A percentile compares a stretch with the other conserved stretches of the same genome.
phyloP scores from a whole-genome alignment of 2,329 filamentous ascomycete species.

The Fusarium sp. region DNA sequence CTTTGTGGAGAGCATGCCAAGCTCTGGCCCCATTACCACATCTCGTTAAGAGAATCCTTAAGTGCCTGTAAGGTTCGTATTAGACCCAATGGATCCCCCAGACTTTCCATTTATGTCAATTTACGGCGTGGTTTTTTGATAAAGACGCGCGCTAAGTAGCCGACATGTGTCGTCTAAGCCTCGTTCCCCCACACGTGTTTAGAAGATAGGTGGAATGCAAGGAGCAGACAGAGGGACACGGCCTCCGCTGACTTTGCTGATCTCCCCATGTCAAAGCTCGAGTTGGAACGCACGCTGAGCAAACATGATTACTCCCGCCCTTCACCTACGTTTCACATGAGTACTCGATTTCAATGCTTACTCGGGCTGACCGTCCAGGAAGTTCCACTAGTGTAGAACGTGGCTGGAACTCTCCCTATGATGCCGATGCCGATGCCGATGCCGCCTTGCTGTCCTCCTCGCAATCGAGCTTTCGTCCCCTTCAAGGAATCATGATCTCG shows the following conservation, averaged over 20 bases:
- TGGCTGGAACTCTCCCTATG: constrained; percentile 17
- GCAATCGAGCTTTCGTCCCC: constrained; percentile 11
- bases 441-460: constrained; percentile 38
- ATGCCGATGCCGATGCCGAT: constrained; percentile 7
- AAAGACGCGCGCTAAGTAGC: background rate
- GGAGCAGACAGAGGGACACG: background rate
- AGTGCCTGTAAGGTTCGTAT: background rate
- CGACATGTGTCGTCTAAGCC: background rate
- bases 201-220: background rate
- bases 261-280: background rate
- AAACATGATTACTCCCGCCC: constrained; percentile 2
- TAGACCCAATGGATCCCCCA: background rate
- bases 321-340: background rate
- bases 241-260: background rate
- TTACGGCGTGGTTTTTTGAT: background rate
- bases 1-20: background rate
- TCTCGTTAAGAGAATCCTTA: background rate
- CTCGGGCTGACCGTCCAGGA: background rate
- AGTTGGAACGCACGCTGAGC: background rate
- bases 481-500: constrained; percentile 46
- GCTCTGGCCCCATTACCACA: background rate
- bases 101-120: background rate
- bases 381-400: constrained; percentile 1
- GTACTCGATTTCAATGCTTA: background rate
- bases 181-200: background rate